Base-by-base conservation (phyloP, 345 rosid genomes). In the Noccaea bulbosa region DNA sequence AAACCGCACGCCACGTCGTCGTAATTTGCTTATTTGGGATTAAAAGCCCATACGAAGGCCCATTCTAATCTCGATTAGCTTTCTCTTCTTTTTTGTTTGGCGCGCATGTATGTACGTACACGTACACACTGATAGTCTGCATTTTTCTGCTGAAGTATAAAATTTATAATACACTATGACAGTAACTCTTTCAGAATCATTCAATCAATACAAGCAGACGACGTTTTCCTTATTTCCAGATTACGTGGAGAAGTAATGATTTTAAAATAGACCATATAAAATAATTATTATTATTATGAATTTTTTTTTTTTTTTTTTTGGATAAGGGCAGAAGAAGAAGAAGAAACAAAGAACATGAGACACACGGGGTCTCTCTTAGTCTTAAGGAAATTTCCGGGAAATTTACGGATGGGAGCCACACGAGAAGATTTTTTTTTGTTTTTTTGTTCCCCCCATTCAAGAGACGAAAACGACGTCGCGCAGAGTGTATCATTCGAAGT, bases 361-460 rank as follows among this genome's bases (percentile, higher is more conserved):
- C 46, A 43, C 46, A 53, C 33, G 6, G 3, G 45, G 16, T 17
- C 27, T 15, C 40, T 51, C 40, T 7, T 3, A 3, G 46, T 51
- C 40, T 7, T 3, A 3, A 54, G 70, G 79, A 62, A 75, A 54
- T 17, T 75, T 75, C 79, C 65, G 1, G 70, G 79, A 75, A 75
- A 56, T 50, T 75, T 64, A 62, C 39, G 22, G 33, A 20, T 49
- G 43, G 61, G 72, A 68, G 34, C 73, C 57, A 52, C 27, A 67
- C 63, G 78, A 68, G 0, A 14, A 50, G n/a, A 50, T 37, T 43
- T 34, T n/a, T 38, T 40, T 41, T 8, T 2, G 2, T 27, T 27
- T 27, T 27, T 20, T 1, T 20, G 1, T 20, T 20, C 22, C 22
- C 30, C 22, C 22, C 30, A 27, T 33, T 51, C 20, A 49, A 40